These are phyloP conservation scores for Papiliotrema flavescens DNA, from an alignment of 1,284 basidiomycete species.

Conservation along the genomic window DNA sequence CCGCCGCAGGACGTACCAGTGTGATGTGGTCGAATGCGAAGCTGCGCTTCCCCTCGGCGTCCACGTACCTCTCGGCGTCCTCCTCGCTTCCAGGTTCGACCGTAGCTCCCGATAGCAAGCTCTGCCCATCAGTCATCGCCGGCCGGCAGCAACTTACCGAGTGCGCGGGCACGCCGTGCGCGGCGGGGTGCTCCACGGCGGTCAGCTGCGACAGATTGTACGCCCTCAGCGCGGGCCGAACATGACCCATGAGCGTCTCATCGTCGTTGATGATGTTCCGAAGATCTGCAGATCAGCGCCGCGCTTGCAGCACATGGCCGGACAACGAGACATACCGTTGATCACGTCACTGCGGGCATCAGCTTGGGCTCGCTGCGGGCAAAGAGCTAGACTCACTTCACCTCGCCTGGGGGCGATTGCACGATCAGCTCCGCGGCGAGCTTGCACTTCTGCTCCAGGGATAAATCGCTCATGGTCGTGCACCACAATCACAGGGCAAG, in stretches of 20 bases:
- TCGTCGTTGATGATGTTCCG: slow-evolving; percentile 83
- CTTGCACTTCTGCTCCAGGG: slow-evolving; percentile 37
- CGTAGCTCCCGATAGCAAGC: slow-evolving; percentile 36
- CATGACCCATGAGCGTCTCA: slow-evolving; percentile 67
- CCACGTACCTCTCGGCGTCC: slow-evolving; percentile 67
- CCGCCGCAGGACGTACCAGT: slow-evolving; percentile 56
- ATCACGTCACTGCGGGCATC: slow-evolving; percentile 63
- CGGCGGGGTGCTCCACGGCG: slow-evolving; percentile 60
- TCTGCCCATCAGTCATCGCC: slow-evolving; percentile 3
- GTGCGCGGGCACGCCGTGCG: slow-evolving; percentile 23
- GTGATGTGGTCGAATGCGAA: slow-evolving; percentile 78
- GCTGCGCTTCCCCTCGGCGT: slow-evolving; percentile 69
- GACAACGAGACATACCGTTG: slow-evolving; percentile 57
- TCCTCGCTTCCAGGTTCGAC: slow-evolving; percentile 29
- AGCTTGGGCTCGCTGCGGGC: slow-evolving; percentile 3
- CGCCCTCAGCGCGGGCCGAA: slow-evolving; percentile 69
- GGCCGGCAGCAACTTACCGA: slow-evolving; percentile 12
- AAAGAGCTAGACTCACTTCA: slow-evolving; percentile 56
- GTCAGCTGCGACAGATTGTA: slow-evolving; percentile 85
- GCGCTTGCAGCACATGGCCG: background rate
- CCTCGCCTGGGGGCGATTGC: slow-evolving; percentile 89
- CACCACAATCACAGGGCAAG: too few relatives aligned
- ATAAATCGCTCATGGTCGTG: slow-evolving; percentile 30
- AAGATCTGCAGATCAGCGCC: slow-evolving; percentile 60
- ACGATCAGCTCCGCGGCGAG: slow-evolving; percentile 71